Evolutionary conservation across 129 eudicot species (phyloP), one percentile per base, ranked within the genome.

Genomic region (Deinandra increscens): DNA sequence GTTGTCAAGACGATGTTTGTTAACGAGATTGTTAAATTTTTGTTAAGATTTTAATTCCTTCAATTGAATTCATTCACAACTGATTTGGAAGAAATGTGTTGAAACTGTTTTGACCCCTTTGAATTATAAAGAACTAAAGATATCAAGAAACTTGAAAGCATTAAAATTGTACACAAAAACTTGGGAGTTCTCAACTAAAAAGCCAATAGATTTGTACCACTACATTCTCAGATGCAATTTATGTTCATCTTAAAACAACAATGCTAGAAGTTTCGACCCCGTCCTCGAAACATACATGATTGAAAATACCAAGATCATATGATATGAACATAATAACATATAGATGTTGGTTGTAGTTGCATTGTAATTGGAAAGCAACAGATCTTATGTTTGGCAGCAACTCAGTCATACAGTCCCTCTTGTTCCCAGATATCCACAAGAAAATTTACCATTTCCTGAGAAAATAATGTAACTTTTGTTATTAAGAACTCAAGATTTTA

Each of bases 361-460:
- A 31, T 70, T 69, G 34, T 65, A 23, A 53, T 54, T 38, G 8
- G 14, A 81, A 53, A 70, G 63, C 66, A 42, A 60, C 41, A 36
- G 19, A 50, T 64, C 70, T 58, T 42, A 26, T 7, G 63, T 54
- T 37, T 69, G 59, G 22, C 77, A 60, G 66, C 69, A 66, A 23
- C 48, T 82, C 80, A 90, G 82, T 87, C 92, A 37, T 91, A 91
- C 11, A 87, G 79, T 6, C 96, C 97, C 77, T 91, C 97, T 73
- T 91, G 95, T 70, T 91, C 88, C 95, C 97, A 91, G 31, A 91
- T 83, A 64, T 91, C 92, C 20, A 87, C 90, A 70, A 91, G 88
- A 77, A 87, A 91, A 78, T 80, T 83, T 56, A 91, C 92, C 97
- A 91, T 87, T 84, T 91, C 97, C 97, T 91, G 91, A 33, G 9